Base-by-base conservation (phyloP, 2,329 filamentous ascomycete species). In the Daldinia sp. region DNA sequence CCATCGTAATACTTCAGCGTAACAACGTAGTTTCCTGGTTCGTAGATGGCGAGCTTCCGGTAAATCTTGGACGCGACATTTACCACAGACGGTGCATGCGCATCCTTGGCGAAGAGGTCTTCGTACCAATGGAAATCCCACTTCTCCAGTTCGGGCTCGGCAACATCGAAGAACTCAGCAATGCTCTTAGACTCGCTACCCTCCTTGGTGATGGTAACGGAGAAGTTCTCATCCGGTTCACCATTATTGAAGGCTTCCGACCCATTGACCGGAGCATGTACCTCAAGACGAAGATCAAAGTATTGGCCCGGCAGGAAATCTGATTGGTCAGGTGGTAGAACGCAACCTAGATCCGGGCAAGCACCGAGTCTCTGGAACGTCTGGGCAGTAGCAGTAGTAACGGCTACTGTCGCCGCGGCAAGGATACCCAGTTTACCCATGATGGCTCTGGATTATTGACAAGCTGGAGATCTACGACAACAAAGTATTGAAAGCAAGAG, bases 71-170 rank as follows among this genome's bases (percentile, higher is more conserved):
- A 87, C 1, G 92, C 90, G 58, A 96, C 93, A 69, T 93, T 92
- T 80, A 97, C 93, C 20, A 93, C 76, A 1, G 90, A 92, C 4
- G 92, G 87, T 39, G 86, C 89, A 20, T 87, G 81, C 3, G 88
- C 89, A 74, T 94, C 92, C 76, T 89, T 82, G 30, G 93, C 93
- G 77, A 93, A 97, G 28, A 93, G 86, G 75, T 97, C 91, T 82
- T 95, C 93, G 76, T 88, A 95, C 91, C 92, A 96, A n/a, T 85
- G 86, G 77, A 96, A 96, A 72, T 89, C 87, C 93, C 93, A 97
- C 71, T 85, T 90, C 84, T 97, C 93, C 15, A 96, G 81, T 78
- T 88, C 81, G 20, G 93, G 90, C 78, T 95, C 92, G 2, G 86
- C 75, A 39, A 91, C 76, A n/a, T 84, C 83, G 82, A 96, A 95